Percentiles rank a stretch among this genome's conserved stretches.
phyloP scores from a whole-genome alignment of 805 yeast species.

The Zygosaccharomyces lentus region DNA sequence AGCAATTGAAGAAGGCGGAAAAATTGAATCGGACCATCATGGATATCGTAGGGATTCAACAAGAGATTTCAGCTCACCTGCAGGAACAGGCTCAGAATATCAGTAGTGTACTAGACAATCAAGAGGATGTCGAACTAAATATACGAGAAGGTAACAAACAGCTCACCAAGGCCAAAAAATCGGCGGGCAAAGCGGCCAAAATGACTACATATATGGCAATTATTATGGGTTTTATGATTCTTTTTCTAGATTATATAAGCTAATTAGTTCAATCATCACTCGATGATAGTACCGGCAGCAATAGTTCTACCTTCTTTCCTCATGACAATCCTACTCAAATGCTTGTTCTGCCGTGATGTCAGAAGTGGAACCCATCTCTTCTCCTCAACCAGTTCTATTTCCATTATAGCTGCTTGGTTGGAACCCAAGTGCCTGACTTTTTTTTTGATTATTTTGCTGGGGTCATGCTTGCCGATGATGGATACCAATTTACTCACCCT shows the following conservation, averaged over 20 bases:
- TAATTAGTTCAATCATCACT: conserved; percentile 28
- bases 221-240: conserved; percentile 50
- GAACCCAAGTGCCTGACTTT: conserved; percentile 92
- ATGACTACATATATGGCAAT: conserved; percentile 53
- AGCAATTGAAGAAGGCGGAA: conserved; percentile 56
- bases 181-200: conserved; percentile 59
- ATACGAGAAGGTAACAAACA: conserved; percentile 67
- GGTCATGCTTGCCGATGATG: conserved; percentile 68
- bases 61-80: conserved; percentile 69
- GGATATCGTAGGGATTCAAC: conserved; percentile 71
- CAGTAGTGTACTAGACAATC: conserved; percentile 56
- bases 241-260: conserved; percentile 50
- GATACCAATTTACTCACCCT: conserved; percentile 48
- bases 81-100: conserved; percentile 70
- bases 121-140: conserved; percentile 60
- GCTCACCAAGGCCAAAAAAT: conserved; percentile 60
- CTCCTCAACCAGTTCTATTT: conserved; percentile 92
- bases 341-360: conserved; percentile 80
- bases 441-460: conserved; percentile 83
- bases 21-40: conserved; percentile 57
- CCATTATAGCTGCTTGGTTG: conserved; percentile 94
- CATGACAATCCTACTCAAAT: conserved; percentile 90
- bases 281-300: conserved; percentile 93
- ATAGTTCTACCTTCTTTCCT: conserved; percentile 98
- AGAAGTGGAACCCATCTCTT: conserved; percentile 90